Conservation (phyloP, 345 rosid genomes). For the Eucalyptus regnans region DNA sequence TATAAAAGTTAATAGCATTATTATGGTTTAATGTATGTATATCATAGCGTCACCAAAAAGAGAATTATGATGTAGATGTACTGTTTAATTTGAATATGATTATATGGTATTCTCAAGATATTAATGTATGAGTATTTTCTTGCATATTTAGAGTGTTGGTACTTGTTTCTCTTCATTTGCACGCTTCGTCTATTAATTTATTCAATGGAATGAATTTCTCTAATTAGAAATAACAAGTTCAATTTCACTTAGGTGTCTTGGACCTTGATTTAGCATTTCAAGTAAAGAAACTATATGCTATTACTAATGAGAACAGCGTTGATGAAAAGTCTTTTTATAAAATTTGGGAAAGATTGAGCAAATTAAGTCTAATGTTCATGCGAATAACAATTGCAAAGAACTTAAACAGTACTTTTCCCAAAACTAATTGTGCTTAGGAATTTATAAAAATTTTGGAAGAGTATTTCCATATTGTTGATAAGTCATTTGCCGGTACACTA, state of each 20-base stretch:
- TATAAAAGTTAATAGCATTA: background rate
- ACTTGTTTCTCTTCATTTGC: background rate
- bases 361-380: too few relatives aligned
- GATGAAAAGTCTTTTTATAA: background rate
- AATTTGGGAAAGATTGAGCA: too few relatives aligned
- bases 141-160: accelerated
- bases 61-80: background rate
- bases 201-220: too few relatives aligned
- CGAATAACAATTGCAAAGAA: background rate
- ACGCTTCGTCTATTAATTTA: accelerated
- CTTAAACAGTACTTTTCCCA: background rate
- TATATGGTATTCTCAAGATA: background rate
- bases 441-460: background rate
- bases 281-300: background rate
- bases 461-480: background rate
- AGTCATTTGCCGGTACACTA: background rate
- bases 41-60: background rate
- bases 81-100: too few relatives aligned
- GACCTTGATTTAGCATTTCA: too few relatives aligned
- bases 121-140: too few relatives aligned
- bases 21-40: background rate
- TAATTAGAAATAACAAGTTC: accelerated
- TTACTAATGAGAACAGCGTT: accelerated
- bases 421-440: background rate
- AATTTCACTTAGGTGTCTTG: background rate